phyloP scores from a whole-genome alignment of 2,329 filamentous ascomycete species.

The Catunica adiposa region DNA sequence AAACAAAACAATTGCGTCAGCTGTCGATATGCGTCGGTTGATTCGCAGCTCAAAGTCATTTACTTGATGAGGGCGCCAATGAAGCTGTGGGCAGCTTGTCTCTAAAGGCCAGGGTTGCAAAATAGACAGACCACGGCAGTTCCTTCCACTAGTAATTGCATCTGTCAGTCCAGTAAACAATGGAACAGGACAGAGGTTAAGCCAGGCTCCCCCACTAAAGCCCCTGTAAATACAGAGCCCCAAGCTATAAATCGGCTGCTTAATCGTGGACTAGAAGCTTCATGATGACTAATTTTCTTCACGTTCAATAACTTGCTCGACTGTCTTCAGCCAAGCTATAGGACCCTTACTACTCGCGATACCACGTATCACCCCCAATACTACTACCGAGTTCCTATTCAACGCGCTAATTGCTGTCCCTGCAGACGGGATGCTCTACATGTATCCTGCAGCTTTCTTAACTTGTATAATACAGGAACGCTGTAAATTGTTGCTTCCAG shows the following conservation, averaged over 20 bases:
- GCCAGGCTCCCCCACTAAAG: too few relatives aligned
- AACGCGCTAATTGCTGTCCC: not conserved
- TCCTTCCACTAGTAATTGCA: not conserved
- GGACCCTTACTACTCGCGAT: not conserved
- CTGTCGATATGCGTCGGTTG: not conserved
- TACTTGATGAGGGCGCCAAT: not conserved
- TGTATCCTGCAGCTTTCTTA: not conserved
- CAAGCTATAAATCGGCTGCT: too few relatives aligned
- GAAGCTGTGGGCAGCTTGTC: not conserved
- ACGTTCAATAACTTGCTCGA: too few relatives aligned
- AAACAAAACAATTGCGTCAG: not conserved
- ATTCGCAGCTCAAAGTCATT: not conserved
- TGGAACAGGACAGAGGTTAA: too few relatives aligned
- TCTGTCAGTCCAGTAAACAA: too few relatives aligned
- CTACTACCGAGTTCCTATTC: not conserved
- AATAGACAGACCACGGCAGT: not conserved
- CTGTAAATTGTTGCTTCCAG: not conserved
- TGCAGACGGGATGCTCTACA: not conserved
- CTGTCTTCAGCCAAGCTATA: too few relatives aligned
- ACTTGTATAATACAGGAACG: not conserved
- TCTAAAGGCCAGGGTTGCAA: slow-evolving; percentile 4
- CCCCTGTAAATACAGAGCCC: not conserved
- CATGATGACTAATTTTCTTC: too few relatives aligned
- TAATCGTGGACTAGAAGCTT: too few relatives aligned
- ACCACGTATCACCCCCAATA: too few relatives aligned